These are phyloP conservation scores for Angomonas deanei DNA, from an alignment of 208 protist genomes.

Conservation along the genomic window DNA sequence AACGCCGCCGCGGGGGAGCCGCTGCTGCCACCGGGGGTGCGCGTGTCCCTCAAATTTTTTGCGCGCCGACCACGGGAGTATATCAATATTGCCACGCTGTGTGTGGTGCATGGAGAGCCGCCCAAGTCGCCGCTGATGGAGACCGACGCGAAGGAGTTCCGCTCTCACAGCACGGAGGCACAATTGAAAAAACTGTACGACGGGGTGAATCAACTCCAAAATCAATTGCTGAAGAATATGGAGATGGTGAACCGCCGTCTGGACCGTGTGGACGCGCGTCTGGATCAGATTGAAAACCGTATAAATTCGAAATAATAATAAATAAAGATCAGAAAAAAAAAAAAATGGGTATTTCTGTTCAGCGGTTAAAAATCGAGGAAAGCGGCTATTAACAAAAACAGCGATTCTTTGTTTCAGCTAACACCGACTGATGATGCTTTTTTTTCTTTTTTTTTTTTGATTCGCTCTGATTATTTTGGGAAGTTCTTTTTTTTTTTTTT, in stretches of 20 bases:
- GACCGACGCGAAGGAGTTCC: not conserved
- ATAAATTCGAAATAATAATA: not conserved
- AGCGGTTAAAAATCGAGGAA: not conserved
- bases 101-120: conserved; percentile 4
- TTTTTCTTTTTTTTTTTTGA: conserved; percentile 16
- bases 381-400: no score
- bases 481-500: not conserved
- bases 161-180: not conserved
- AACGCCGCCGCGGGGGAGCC: not conserved
- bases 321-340: not conserved
- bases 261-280: conserved; percentile 13
- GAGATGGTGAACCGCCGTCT: conserved; percentile 14
- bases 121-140: not conserved
- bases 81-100: conserved; percentile 13
- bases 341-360: not conserved
- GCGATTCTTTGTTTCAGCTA: no score
- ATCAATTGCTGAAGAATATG: conserved; percentile 12
- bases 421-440: conserved; percentile 4
- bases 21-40: conserved; percentile 1
- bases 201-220: not conserved
- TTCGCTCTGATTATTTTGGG: not conserved
- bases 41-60: conserved; percentile 31
- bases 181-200: not conserved
- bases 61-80: conserved; percentile 10
- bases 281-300: not conserved